Conservation (phyloP, 495 filamentous ascomycete genomes). For the Penicillium angulare region DNA sequence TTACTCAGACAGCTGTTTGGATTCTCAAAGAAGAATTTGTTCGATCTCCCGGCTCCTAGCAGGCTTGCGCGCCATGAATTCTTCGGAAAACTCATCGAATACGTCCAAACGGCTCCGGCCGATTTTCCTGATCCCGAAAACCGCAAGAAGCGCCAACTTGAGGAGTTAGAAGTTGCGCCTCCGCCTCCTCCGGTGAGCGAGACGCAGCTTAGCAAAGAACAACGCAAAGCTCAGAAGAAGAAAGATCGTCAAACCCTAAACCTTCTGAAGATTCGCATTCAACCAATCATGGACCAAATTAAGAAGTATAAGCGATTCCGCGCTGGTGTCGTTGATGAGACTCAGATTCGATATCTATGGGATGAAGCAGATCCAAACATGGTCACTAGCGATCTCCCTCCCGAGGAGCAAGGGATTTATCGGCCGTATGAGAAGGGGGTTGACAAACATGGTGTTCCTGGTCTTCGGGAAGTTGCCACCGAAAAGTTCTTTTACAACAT, state of each 20-base stretch:
- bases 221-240: conserved; percentile 76
- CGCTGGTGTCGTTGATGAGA: conserved; percentile 70
- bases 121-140: conserved; percentile 85
- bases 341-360: conserved; percentile 71
- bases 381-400: conserved; percentile 71
- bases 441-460: conserved; percentile 72
- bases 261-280: conserved; percentile 78
- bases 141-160: conserved; percentile 80
- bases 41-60: conserved; percentile 61
- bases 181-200: conserved; percentile 62
- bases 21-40: conserved; percentile 75
- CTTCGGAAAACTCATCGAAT: conserved; percentile 68
- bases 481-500: conserved; percentile 92
- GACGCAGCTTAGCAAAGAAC: conserved; percentile 61
- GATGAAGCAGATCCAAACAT: conserved; percentile 80
- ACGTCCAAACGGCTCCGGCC: conserved; percentile 70
- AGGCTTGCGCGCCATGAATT: conserved; percentile 68
- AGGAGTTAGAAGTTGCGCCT: conserved; percentile 70
- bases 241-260: conserved; percentile 79
- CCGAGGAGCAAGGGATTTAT: conserved; percentile 51
- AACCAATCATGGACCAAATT: conserved; percentile 94
- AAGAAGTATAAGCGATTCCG: conserved; percentile 84
- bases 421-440: conserved; percentile 73
- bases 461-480: conserved; percentile 64
- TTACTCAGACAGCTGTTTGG: conserved; percentile 80